Base-by-base conservation (phyloP, 2,329 filamentous ascomycete species). In the Colletotrichum lupini region DNA sequence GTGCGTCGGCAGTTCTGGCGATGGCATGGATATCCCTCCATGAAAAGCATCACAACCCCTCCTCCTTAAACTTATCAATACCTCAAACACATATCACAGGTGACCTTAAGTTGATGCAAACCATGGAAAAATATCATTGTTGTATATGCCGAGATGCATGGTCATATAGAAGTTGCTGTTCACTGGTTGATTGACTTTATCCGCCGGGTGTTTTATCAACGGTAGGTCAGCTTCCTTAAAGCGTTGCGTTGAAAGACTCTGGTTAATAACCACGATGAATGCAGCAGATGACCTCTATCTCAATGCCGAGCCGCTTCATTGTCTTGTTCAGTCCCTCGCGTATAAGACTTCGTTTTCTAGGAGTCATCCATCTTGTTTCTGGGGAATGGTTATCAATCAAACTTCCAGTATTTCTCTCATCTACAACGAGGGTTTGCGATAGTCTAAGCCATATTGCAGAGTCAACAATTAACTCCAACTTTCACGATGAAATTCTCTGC, bases 211-310 rank as follows among this genome's bases (percentile, higher is more conserved):
- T 24, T 55, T 53, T 30, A 73, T 61, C 12, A 75, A 77, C 1
- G 80, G 81, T 49, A 62, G n/a, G 35, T 63, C 16, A 62, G 42
- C 49, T 16, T 49, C 42, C 49, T 53, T 59, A 24, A 3, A n/a
- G 30, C 46, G 28, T 24, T 28, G 26, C n/a, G 61, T 22, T 16
- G 12, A 19, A 53, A 24, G n/a, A 16, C 19, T 42, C 8, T 5
- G 30, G 6, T 46, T 28, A 5, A 22, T 5, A 11, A 11, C 22
- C 30, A 12, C 5, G 8, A 42, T 8, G 28, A 14, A 1, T 22
- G 5, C 30, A 14, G 6, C 19, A 58, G 6, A 6, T 57, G 9
- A 22, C 11, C 26, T 26, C 8, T 28, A 6, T 2, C 42, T 49
- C 1, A 9, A 4, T 49, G 42, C 42, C 19, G 6, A 49, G 3